Evolutionary conservation across 2,329 filamentous ascomycete species (phyloP).

Genomic region (Rosellinia necatrix): DNA sequence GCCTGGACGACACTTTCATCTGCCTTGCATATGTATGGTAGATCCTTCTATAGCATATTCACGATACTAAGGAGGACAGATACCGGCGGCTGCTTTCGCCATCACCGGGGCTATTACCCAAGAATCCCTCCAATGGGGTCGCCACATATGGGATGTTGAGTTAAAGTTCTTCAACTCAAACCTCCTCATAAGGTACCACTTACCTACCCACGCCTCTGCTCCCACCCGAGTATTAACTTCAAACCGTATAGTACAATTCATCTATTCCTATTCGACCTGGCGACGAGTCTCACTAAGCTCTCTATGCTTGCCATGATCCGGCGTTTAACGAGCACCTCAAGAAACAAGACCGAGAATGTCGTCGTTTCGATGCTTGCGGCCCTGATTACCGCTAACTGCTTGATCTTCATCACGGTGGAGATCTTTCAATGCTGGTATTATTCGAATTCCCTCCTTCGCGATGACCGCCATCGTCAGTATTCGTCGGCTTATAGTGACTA

Average conservation of each 20-base stretch:
- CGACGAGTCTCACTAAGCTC: slow-evolving; percentile 47
- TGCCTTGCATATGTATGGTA: slow-evolving; percentile 43
- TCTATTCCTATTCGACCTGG: slow-evolving; percentile 44
- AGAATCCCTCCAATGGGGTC: slow-evolving; percentile 38
- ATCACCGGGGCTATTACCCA: slow-evolving; percentile 38
- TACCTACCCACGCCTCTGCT: not conserved
- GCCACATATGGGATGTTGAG: slow-evolving; percentile 44
- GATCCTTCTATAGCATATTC: not conserved
- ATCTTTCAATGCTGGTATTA: slow-evolving; percentile 48
- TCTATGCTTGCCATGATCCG: slow-evolving; percentile 48
- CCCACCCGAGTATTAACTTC: not conserved
- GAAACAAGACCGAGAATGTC: slow-evolving; percentile 37
- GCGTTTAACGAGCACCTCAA: slow-evolving; percentile 42
- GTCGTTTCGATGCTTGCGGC: slow-evolving; percentile 39
- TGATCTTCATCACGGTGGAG: slow-evolving; percentile 44
- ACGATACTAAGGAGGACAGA: slow-evolving; percentile 8
- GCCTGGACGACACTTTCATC: slow-evolving; percentile 45
- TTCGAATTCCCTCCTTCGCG: slow-evolving; percentile 18
- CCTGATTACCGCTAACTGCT: slow-evolving; percentile 39
- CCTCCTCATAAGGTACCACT: slow-evolving; percentile 39
- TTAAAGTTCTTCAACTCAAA: slow-evolving; percentile 27
- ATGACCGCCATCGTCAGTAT: not conserved
- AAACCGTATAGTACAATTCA: slow-evolving; percentile 37
- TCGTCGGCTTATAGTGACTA: slow-evolving; percentile 24
- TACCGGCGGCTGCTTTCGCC: slow-evolving; percentile 42